Percentiles rank a stretch among this genome's conserved stretches.
Conservation (phyloP, 345 rosid genomes). For the Bretschneidera sinensis region DNA sequence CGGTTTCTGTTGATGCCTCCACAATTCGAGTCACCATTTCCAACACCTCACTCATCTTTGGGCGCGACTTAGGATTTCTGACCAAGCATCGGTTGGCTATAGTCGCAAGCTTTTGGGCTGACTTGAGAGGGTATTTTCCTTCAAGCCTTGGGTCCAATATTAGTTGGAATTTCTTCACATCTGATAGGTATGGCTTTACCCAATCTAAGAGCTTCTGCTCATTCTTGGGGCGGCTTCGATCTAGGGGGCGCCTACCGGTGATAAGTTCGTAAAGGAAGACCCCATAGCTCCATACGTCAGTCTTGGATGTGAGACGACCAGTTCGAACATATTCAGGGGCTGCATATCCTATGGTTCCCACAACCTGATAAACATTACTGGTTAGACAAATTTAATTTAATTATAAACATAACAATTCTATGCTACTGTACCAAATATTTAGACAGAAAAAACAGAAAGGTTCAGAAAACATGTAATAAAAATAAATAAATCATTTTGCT, state of each 20-base stretch:
- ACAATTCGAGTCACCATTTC: slow-evolving; percentile 53
- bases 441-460: neutral
- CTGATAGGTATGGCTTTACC: slow-evolving; percentile 70
- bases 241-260: slow-evolving; percentile 81
- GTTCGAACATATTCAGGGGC: slow-evolving; percentile 87
- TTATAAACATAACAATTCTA: neutral
- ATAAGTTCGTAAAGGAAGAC: slow-evolving; percentile 92
- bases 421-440: neutral
- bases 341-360: slow-evolving; percentile 92
- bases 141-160: slow-evolving; percentile 71
- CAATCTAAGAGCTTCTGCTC: slow-evolving; percentile 89
- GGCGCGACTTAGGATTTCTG: slow-evolving; percentile 68
- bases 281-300: slow-evolving; percentile 88
- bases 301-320: slow-evolving; percentile 79
- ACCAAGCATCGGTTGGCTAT: slow-evolving; percentile 75
- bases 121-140: slow-evolving; percentile 40
- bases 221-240: slow-evolving; percentile 64
- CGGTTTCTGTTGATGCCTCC: slow-evolving; percentile 33
- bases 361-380: slow-evolving; percentile 45
- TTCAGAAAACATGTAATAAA: neutral
- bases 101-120: slow-evolving; percentile 56
- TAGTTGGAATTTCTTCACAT: slow-evolving; percentile 45
- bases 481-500: neutral
- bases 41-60: slow-evolving; percentile 90
- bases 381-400: neutral